Percentiles rank a stretch among this genome's conserved stretches.
phyloP scores from a whole-genome alignment of 2,329 filamentous ascomycete species.

The Phaeoacremonium minimum region DNA sequence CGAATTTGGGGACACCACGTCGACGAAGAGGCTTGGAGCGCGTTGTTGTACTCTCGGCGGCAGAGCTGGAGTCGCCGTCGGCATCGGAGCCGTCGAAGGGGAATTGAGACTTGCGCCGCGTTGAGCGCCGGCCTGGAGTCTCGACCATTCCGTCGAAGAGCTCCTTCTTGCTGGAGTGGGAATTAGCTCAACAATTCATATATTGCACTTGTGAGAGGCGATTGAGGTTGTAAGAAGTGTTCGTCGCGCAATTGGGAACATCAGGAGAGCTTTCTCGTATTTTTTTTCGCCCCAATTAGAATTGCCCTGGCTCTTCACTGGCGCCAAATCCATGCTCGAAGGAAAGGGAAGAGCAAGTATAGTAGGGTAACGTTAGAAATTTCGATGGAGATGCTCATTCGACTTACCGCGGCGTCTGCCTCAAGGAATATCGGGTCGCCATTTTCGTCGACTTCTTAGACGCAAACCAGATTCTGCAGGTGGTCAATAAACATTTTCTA shows the following conservation, averaged over 20 bases:
- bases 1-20: constrained; percentile 43
- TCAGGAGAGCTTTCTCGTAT: background rate
- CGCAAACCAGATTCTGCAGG: too few relatives aligned
- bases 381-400: background rate
- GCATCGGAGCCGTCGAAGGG: constrained; percentile 38
- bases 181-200: too few relatives aligned
- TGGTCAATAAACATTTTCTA: too few relatives aligned
- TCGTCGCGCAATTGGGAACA: too few relatives aligned
- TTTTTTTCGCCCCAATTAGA: background rate
- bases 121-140: constrained; percentile 44
- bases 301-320: too few relatives aligned
- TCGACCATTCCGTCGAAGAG: constrained; percentile 59
- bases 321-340: too few relatives aligned
- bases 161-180: constrained; percentile 58
- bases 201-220: too few relatives aligned
- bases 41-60: constrained; percentile 34
- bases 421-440: constrained; percentile 9
- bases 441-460: constrained; percentile 4
- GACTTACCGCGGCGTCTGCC: constrained; percentile 10
- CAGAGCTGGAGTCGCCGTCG: constrained; percentile 45
- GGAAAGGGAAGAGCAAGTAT: too few relatives aligned
- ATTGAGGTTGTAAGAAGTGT: too few relatives aligned
- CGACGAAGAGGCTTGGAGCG: constrained; percentile 32
- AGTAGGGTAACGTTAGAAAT: background rate
- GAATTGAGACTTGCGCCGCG: constrained; percentile 46